Evolutionary conservation across 495 filamentous ascomycete species (phyloP), one percentile per base, ranked within the genome.

Genomic region (Penicillium chermesinum): DNA sequence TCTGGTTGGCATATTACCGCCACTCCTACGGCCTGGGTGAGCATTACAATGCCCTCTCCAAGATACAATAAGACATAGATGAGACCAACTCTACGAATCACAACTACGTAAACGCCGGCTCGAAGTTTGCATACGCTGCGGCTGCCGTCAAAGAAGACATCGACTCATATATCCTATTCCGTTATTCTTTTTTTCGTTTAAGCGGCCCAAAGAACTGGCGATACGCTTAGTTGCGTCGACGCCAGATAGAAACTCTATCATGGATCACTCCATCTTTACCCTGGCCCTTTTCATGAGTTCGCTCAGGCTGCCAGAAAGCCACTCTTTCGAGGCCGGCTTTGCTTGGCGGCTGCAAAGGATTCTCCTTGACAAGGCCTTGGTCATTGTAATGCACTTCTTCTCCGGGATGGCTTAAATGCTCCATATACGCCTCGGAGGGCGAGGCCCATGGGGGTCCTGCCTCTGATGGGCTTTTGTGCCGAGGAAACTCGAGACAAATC

Each of bases 1-100:
- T 96, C 22, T 98, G 93, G 93, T 67, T 98, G 66, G 91, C 89
- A 17, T 98, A 97, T 67, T 97, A 97, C 68, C 74, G 86, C 50
- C 90, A 96, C 70, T 83, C 83, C 43, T 96, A 89, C 71, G 90
- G 90, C 2, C 71, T 97, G 14, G 93, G 93, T 10, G 91, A 96
- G 74, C 93, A 98, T 70, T 98, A 96, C 69, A 98, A 97, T 61
- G 95, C 91, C 17, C 69, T 98, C 22, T 50, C 57, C 30, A 67
- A 64, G 49, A 46, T 57, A 21, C 38, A 50, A 3, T 63, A 30
- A 30, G 5, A 30, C 35, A 37, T 40, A 40, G 25, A 30, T 17
- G 19, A 40, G 7, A 10, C 8, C 38, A 9, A 37, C 35, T 10
- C 25, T 30, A 30, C 25, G 25, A 10, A 4, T 30, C 10, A 30